Evolutionary conservation across 352 stramenopile genomes (phyloP).

Genomic region (Globisporangium perplexum): DNA sequence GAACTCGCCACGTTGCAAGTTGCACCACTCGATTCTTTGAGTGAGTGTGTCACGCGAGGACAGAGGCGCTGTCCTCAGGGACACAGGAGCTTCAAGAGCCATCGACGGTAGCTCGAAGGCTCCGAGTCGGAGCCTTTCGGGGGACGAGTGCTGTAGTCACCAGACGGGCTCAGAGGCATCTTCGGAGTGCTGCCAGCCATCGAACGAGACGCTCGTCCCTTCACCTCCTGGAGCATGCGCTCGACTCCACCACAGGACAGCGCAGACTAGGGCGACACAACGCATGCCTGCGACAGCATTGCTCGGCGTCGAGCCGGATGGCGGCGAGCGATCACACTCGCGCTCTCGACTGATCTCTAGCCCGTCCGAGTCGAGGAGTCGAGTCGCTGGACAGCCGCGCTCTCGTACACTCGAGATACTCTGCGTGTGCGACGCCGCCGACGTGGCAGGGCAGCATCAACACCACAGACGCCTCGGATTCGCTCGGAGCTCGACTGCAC

Average conservation of each 20-base stretch:
- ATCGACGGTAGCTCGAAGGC: too few relatives aligned
- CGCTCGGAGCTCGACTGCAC: background rate
- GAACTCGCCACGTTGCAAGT: background rate
- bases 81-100: background rate
- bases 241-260: background rate
- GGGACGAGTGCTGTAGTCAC: too few relatives aligned
- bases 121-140: too few relatives aligned
- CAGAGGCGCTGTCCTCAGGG: background rate
- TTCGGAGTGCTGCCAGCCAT: too few relatives aligned
- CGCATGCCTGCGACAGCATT: background rate
- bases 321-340: background rate
- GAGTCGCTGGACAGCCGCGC: background rate
- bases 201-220: background rate
- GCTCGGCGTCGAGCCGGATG: background rate
- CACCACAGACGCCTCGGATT: background rate
- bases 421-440: background rate
- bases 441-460: background rate
- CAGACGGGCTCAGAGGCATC: too few relatives aligned
- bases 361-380: background rate
- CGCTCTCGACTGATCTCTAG: background rate
- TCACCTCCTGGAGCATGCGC: background rate
- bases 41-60: background rate
- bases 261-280: background rate
- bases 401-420: background rate
- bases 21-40: background rate